phyloP scores from a whole-genome alignment of 768 basidiomycete genomes.

The Ephemerocybe angulata region DNA sequence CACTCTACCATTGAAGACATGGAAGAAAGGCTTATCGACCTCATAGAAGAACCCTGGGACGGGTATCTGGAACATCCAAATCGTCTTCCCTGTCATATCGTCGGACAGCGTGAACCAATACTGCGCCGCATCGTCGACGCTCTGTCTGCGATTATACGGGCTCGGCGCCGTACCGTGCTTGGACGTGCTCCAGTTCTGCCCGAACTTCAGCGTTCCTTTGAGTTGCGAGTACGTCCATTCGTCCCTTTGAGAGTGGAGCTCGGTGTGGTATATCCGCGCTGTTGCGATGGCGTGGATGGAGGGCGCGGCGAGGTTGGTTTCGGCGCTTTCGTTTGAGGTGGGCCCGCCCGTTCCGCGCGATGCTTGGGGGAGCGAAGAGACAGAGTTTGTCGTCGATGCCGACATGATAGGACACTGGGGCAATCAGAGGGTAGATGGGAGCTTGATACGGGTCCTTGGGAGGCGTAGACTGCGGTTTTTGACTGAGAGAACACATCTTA shows the following conservation, averaged over 20 bases:
- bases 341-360: too few relatives aligned
- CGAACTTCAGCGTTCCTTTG: conserved; percentile 58
- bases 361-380: too few relatives aligned
- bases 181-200: conserved; percentile 34
- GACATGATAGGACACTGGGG: too few relatives aligned
- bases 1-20: conserved; percentile 83
- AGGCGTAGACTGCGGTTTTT: too few relatives aligned
- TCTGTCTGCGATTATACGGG: conserved; percentile 26
- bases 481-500: too few relatives aligned
- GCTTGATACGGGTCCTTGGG: too few relatives aligned
- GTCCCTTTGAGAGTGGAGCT: conserved; percentile 26
- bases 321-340: too few relatives aligned
- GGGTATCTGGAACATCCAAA: conserved; percentile 68
- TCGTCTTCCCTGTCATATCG: conserved; percentile 50
- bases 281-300: conserved; percentile 12
- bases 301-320: background rate
- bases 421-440: too few relatives aligned
- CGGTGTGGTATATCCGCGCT: conserved; percentile 14
- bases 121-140: too few relatives aligned
- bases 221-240: conserved; percentile 62
- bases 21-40: conserved; percentile 88
- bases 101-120: conserved; percentile 69
- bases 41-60: conserved; percentile 62
- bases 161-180: conserved; percentile 21
- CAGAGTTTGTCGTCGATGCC: too few relatives aligned